Percentiles rank a stretch among this genome's conserved stretches.
phyloP scores from a whole-genome alignment of 2,329 filamentous ascomycete species.

The Stemphylium lycopersici region DNA sequence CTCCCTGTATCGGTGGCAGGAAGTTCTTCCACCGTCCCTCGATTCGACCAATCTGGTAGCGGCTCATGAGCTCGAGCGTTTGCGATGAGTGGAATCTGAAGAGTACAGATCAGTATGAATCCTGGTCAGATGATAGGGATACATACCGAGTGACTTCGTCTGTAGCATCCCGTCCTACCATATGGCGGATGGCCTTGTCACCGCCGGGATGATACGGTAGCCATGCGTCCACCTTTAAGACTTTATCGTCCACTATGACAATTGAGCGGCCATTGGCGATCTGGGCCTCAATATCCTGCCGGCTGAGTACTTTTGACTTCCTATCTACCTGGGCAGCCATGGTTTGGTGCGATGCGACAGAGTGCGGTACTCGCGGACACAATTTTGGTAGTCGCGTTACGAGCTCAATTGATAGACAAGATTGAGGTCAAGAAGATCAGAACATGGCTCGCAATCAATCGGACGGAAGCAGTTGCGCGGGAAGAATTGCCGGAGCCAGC shows the following conservation, averaged over 20 bases:
- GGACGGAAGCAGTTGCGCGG: background rate
- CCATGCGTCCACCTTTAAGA: constrained; percentile 89
- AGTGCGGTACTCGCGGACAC: constrained; percentile 9
- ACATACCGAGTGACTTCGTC: constrained; percentile 90
- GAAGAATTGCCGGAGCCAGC: constrained; percentile 5
- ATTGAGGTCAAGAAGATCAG: constrained; percentile 1
- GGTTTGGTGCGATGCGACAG: constrained; percentile 20
- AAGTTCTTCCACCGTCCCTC: constrained; percentile 88
- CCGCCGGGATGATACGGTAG: constrained; percentile 89
- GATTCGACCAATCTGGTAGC: constrained; percentile 82
- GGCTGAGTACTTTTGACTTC: constrained; percentile 61
- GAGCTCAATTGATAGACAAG: background rate
- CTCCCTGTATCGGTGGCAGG: constrained; percentile 88
- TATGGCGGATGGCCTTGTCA: constrained; percentile 87
- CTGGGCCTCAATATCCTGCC: constrained; percentile 74
- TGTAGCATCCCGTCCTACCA: constrained; percentile 92
- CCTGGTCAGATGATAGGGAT: background rate
- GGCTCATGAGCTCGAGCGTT: constrained; percentile 75
- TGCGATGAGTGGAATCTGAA: constrained; percentile 80
- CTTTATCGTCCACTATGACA: constrained; percentile 79
- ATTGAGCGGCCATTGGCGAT: constrained; percentile 83
- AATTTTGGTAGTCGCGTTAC: background rate
- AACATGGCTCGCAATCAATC: background rate
- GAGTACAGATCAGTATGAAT: constrained; percentile 10
- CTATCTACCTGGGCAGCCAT: constrained; percentile 41